Percentiles rank a stretch among this genome's conserved stretches.
phyloP scores from a whole-genome alignment of 2,329 filamentous ascomycete species.

The Diaporthe aspalathi region DNA sequence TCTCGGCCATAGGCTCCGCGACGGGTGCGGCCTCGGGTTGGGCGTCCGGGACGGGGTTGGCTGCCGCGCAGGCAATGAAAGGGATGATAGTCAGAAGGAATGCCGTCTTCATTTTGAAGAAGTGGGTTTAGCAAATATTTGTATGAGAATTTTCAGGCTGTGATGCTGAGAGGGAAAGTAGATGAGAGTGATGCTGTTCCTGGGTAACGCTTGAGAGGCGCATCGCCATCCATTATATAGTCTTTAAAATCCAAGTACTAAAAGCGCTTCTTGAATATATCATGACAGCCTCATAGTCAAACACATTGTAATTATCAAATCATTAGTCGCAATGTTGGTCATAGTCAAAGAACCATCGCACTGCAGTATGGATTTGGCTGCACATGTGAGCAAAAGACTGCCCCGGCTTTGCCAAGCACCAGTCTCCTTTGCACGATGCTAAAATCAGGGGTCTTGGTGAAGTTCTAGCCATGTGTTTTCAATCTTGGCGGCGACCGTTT shows the following conservation, averaged over 20 bases:
- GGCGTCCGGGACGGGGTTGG: slow-evolving; percentile 4
- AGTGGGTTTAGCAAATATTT: background rate
- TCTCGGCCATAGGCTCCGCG: background rate
- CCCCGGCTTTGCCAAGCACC: background rate
- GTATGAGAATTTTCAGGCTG: background rate
- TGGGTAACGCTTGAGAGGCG: background rate
- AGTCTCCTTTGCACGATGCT: slow-evolving; percentile 11
- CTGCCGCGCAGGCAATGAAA: background rate
- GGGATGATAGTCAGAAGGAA: background rate
- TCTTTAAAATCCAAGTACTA: background rate
- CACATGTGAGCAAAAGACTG: background rate
- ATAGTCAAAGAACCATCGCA: background rate
- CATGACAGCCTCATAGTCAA: background rate
- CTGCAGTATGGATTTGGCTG: background rate
- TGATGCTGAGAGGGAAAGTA: background rate
- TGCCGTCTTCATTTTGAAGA: slow-evolving; percentile 6
- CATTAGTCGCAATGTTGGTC: background rate
- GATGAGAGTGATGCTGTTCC: background rate
- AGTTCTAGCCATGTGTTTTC: background rate
- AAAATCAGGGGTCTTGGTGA: background rate
- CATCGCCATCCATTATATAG: background rate
- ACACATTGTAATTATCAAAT: background rate
- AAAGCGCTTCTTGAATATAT: background rate
- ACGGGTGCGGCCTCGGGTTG: background rate
- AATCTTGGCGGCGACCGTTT: slow-evolving; percentile 5